Conservation (phyloP, 805 yeast species). For the Jamesozyma spencerorum region DNA sequence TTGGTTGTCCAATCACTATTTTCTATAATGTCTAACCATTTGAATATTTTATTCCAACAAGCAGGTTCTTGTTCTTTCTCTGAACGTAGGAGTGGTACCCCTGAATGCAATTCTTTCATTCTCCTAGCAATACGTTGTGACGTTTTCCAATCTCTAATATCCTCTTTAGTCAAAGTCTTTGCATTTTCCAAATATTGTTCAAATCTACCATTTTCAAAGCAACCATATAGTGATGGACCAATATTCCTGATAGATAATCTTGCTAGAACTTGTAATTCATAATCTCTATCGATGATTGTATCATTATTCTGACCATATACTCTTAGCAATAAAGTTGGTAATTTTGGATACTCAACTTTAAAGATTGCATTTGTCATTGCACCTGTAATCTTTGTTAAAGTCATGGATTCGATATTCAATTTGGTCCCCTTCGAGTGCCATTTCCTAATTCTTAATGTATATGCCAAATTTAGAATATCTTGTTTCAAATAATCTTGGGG, state of each 20-base stretch:
- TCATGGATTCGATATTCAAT: conserved; percentile 36
- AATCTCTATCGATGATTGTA: conserved; percentile 74
- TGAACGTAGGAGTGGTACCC: conserved; percentile 51
- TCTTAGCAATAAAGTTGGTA: conserved; percentile 61
- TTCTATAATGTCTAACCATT: conserved; percentile 54
- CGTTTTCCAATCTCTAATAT: conserved; percentile 65
- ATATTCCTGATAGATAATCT: conserved; percentile 69
- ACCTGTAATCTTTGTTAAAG: conserved; percentile 67
- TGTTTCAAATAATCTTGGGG: conserved; percentile 81
- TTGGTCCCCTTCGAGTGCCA: conserved; percentile 54
- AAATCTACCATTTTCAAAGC: conserved; percentile 84
- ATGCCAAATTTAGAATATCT: conserved; percentile 59
- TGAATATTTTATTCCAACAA: conserved; percentile 58
- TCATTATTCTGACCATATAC: conserved; percentile 86
- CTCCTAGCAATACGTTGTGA: conserved; percentile 85
- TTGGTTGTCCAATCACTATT: conserved; percentile 29
- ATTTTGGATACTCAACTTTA: conserved; percentile 54
- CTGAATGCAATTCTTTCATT: conserved; percentile 88
- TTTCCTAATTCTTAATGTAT: conserved; percentile 57
- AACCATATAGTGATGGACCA: conserved; percentile 84
- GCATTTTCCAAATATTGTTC: conserved; percentile 89
- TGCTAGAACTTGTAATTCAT: conserved; percentile 62
- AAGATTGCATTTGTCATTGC: conserved; percentile 90
- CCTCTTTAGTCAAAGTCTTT: conserved; percentile 59
- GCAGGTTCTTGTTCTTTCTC: conserved; percentile 58